Conservation (phyloP, 2,329 filamentous ascomycete species). For the Teratosphaeria epicoccoides region DNA sequence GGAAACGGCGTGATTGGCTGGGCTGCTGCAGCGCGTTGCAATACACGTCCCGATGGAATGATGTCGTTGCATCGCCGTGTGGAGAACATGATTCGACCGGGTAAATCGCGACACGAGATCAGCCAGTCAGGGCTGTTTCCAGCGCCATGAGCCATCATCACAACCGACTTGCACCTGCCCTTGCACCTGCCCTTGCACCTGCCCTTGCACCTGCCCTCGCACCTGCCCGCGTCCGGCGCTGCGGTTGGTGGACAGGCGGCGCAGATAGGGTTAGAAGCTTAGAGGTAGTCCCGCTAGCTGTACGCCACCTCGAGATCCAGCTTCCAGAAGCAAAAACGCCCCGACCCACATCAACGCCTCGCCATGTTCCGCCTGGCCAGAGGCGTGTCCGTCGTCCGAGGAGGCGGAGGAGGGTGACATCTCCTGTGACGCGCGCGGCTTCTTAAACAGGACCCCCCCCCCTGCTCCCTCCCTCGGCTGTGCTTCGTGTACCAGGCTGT, state of each 20-base stretch:
- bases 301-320: background rate
- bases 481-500: background rate
- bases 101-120: background rate
- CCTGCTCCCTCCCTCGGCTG: background rate
- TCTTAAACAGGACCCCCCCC: background rate
- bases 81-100: background rate
- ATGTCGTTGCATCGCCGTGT: background rate
- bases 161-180: background rate
- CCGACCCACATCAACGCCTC: background rate
- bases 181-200: background rate
- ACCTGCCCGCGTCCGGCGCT: background rate
- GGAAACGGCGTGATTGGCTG: background rate
- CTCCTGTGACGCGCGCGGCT: background rate
- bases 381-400: background rate
- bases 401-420: background rate
- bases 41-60: background rate
- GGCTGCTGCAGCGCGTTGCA: background rate
- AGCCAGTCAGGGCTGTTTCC: background rate
- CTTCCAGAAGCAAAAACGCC: background rate
- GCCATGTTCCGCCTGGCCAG: background rate
- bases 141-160: background rate
- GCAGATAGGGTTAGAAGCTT: background rate
- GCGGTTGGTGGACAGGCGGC: background rate
- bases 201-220: too few relatives aligned
- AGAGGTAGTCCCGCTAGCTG: background rate